These are phyloP conservation scores for Lolium rigidum DNA, from an alignment of 176 grass and related monocot species.

Conservation along the genomic window DNA sequence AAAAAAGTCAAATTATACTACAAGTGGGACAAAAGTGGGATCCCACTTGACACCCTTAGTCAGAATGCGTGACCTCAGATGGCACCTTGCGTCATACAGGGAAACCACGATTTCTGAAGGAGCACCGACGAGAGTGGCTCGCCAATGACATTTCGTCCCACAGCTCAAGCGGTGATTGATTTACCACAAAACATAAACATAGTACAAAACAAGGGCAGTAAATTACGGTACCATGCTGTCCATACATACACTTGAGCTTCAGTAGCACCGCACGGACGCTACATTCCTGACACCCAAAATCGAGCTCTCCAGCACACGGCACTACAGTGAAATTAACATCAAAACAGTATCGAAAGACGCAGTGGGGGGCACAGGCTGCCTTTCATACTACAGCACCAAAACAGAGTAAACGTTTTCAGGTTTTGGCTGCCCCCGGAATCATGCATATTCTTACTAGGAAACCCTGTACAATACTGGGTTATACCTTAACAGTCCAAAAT, in stretches of 20 bases:
- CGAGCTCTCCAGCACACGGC: background rate
- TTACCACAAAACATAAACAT: background rate
- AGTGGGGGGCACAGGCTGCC: slow-evolving; percentile 24
- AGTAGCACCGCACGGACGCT: background rate
- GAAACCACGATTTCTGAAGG: too few species aligned
- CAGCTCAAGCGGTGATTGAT: too few species aligned
- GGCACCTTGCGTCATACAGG: too few species aligned
- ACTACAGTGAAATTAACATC: background rate
- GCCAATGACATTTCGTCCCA: too few species aligned
- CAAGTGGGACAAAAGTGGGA: too few species aligned
- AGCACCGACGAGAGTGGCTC: too few species aligned
- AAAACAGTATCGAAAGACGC: slow-evolving; percentile 24
- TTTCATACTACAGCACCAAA: slow-evolving; percentile 20
- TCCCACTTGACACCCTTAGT: too few species aligned
- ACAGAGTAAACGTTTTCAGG: slow-evolving; percentile 22
- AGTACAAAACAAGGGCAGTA: background rate
- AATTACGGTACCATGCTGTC: background rate
- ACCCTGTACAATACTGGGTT: slow-evolving; percentile 68
- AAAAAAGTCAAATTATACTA: too few species aligned
- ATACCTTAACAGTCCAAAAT: slow-evolving; percentile 68
- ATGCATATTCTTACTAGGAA: slow-evolving; percentile 44
- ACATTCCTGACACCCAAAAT: background rate
- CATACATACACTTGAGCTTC: background rate
- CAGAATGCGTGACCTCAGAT: too few species aligned
- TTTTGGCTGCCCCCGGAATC: background rate